Evolutionary conservation across 2,329 filamentous ascomycete species (phyloP), one percentile per base, ranked within the genome.

Genomic region (Clarireedia homoeocarpa): DNA sequence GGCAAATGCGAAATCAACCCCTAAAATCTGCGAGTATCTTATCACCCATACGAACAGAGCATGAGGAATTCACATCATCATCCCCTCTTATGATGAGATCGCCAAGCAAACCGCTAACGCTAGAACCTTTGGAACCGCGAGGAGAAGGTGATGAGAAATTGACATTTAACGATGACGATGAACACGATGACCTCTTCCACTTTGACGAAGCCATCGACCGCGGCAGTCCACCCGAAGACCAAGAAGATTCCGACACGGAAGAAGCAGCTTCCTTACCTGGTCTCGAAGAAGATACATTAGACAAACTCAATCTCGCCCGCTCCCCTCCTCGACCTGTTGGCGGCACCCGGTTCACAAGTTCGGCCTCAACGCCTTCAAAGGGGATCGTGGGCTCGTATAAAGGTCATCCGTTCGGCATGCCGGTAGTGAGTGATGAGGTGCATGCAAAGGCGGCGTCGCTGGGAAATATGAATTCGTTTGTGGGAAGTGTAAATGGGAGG

Each of bases 381-480:
- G 60, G 59, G 9, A n/a, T 60, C 9, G 59, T 78, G 14, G 78
- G 78, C 2, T 81, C 78, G n/a, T 81, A 79, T 62, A 79, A 75
- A 62, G 79, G 79, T 45, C 64, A 64, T 20, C 73, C 78, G 14
- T 75, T 83, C 48, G 71, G 74, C 38, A 78, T 81, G 70, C 74
- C 76, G 2, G 71, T 81, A 14, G 73, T 82, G 47, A 73, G 77
- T 49, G 72, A 76, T 7, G 73, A 77, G 23, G 53, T 82, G 1
- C 74, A 78, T 56, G 76, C 74, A 24, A 71, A 73, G 61, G 77
- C 77, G 2, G 74, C 72, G 10, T 73, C 74, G 10, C 67, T 80
- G 51, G 77, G 77, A 39, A 71, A 76, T 17, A 68, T 81, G 48
- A 74, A 71, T 58, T 74, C 72, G 23, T 80, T 81, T 65, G 76